Conservation (phyloP, 1,139 yeast genomes). For the Debaryomyces psychrophilus region DNA sequence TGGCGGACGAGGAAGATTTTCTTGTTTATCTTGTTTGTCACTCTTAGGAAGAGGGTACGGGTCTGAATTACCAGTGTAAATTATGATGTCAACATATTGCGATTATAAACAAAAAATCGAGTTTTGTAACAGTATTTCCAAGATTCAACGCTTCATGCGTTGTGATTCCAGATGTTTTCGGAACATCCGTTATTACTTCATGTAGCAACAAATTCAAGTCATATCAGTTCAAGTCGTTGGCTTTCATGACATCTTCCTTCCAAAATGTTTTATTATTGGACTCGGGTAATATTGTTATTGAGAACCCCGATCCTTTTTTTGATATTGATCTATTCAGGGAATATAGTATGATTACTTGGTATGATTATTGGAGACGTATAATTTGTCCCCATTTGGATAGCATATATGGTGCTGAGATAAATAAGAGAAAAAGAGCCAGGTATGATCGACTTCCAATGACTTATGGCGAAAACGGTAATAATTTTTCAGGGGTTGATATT, state of each 20-base stretch:
- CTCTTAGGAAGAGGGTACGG: constrained; percentile 38
- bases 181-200: constrained; percentile 27
- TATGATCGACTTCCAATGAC: constrained; percentile 25
- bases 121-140: constrained; percentile 33
- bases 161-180: constrained; percentile 36
- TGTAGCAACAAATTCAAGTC: constrained; percentile 31
- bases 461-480: constrained; percentile 1
- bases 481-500: constrained; percentile 16
- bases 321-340: constrained; percentile 54
- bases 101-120: constrained; percentile 34
- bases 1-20: constrained; percentile 41
- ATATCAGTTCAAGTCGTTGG: constrained; percentile 47
- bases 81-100: constrained; percentile 32
- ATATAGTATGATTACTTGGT: constrained; percentile 73
- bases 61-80: constrained; percentile 39
- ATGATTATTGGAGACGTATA: constrained; percentile 80
- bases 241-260: constrained; percentile 42
- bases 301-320: constrained; percentile 48
- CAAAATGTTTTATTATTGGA: constrained; percentile 46
- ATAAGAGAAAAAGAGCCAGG: constrained; percentile 27
- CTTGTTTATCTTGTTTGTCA: constrained; percentile 44
- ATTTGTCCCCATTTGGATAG: constrained; percentile 69
- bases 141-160: constrained; percentile 32
- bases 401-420: constrained; percentile 53
- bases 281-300: constrained; percentile 42